Evolutionary conservation across 2,329 filamentous ascomycete genomes (phyloP), one percentile per base, ranked within the genome.

Genomic region (Penicillium sp.): DNA sequence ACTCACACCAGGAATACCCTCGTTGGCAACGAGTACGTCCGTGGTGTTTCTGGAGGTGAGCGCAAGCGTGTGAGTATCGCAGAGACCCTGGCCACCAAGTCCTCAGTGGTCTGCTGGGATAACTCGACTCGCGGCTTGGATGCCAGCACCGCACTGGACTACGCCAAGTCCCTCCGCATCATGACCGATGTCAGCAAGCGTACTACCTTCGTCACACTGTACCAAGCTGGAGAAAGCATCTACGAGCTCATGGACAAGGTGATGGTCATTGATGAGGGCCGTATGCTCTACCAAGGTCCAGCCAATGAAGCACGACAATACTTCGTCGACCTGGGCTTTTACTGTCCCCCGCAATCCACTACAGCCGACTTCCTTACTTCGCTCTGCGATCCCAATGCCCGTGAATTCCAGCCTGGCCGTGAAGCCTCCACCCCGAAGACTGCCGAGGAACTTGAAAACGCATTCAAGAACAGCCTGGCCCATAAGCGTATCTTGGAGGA

Each of bases 91-190:
- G 83, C 85, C 4, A 84, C 84, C 6, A 84, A 86, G 65, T 82
- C 82, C 0, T 82, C 83, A 0, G 82, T 90, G 1, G 81, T 86
- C 31, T 84, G 82, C 54, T 90, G 85, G 84, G 87, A 91, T 58
- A 91, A 91, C 65, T 84, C 80, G 0, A 91, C 86, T 0, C 76
- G 87, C 42, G 87, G 87, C n/a, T 72, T 91, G 0, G 87, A 93
- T 62, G 83, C 85, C 1, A 86, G 82, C 1, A 90, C 86, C 0
- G 87, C 87, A 4, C 74, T 90, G 4, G 86, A 90, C 61, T 91
- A 87, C 58, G 84, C 83, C 9, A 83, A 82, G 50, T 83, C 80
- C 1, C 71, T 85, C 2, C 77, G 82, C 13, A 77, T 83, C 51
- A 86, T 89, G 80, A 90, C 87, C 3, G 84, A 89, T 53, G 79